A percentile compares a stretch with the other conserved stretches of the same genome.
These are phyloP conservation scores for Trypanosoma mega DNA, from an alignment of 208 protist species.

Conservation along the genomic window DNA sequence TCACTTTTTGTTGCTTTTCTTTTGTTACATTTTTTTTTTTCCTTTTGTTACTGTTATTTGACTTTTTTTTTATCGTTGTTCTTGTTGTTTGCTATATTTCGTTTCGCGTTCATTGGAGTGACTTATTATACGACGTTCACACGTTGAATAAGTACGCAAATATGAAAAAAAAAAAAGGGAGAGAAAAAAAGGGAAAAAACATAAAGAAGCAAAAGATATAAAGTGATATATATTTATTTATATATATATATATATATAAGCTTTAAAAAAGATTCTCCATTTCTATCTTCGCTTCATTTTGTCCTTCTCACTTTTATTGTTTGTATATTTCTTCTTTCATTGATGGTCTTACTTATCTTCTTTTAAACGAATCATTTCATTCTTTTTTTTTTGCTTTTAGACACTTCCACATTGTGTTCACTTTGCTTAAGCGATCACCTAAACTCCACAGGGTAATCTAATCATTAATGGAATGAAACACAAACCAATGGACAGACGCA, in stretches of 20 bases:
- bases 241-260: constrained; percentile 1
- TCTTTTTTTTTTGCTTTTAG: too few relatives aligned
- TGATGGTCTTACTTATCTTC: not conserved
- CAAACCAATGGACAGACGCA: too few relatives aligned
- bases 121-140: too few relatives aligned
- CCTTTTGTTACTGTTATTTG: not conserved
- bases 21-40: constrained; percentile 13
- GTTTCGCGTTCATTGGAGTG: not conserved
- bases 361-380: constrained; percentile 2
- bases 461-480: too few relatives aligned
- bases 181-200: too few relatives aligned
- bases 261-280: not conserved
- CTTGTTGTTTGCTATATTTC: not conserved
- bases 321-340: not conserved
- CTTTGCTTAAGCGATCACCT: too few relatives aligned
- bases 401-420: too few relatives aligned
- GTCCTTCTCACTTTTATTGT: not conserved
- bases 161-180: too few relatives aligned
- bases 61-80: not conserved
- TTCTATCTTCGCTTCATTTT: not conserved
- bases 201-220: too few relatives aligned
- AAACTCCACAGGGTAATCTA: too few relatives aligned
- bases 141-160: too few relatives aligned
- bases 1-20: not conserved
- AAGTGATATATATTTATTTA: too few relatives aligned